Base-by-base conservation (phyloP, 2,329 filamentous ascomycete species). In the Pleomassaria siparia region DNA sequence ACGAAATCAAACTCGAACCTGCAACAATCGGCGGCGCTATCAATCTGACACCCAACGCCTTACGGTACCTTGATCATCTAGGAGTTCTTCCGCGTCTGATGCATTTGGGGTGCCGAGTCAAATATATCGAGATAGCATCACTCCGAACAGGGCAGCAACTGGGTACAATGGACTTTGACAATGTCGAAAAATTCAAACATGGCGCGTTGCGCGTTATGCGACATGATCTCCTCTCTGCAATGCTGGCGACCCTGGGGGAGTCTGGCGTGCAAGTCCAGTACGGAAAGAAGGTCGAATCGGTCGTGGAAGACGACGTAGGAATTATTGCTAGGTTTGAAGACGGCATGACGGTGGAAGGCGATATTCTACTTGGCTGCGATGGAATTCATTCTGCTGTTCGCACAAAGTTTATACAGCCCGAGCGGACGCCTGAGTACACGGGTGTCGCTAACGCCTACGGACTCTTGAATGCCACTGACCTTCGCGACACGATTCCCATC, bases 11-110 rank as follows among this genome's bases (percentile, higher is more conserved):
- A 47, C 63, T 70, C 13, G 54, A 72, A 7, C 65, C 73, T 6
- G 71, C 73, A 0, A 75, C 72, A 4, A 70, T 72, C 11, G 74
- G 74, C 8, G 73, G 74, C 9, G 73, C 74, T 3, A 72, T 76
- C 47, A 74, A 74, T 47, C 55, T 76, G 15, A 74, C 73, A 0
- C 73, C 74, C 1, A 73, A 74, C 9, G 74, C 73, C 2, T 64
- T 75, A 30, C 62, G 73, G 7, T 71, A 75, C 51, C 67, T 76
- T 5, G 68, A 72, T 21, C 65, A 71, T 28, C 56, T 76, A 4
- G 72, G 73, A 1, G 67, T 75, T 2, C 58, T 75, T 2, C 53
- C 64, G 1, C 69, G 72, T 43, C 52, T 76, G 16, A 55, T 69
- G 36, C 60, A 64, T 2, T 64, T 71, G 55, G 72, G 73, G 10